phyloP scores from a whole-genome alignment of 2,329 filamentous ascomycete genomes.

The Aspergillus aculeatus region DNA sequence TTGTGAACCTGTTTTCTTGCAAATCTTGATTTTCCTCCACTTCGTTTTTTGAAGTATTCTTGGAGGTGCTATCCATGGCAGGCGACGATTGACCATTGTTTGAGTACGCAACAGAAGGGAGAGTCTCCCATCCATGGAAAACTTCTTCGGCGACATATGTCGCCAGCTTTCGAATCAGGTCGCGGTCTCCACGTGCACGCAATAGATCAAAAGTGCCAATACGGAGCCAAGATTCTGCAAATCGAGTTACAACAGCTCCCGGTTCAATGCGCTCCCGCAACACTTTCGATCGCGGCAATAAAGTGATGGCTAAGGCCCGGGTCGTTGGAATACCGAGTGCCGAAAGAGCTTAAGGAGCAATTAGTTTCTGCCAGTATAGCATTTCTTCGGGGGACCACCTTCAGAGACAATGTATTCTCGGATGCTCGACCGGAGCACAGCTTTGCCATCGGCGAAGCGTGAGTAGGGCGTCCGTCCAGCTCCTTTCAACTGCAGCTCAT shows the following conservation, averaged over 20 bases:
- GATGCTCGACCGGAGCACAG: slow-evolving; percentile 87
- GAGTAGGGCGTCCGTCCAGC: slow-evolving; percentile 93
- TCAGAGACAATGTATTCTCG: slow-evolving; percentile 93
- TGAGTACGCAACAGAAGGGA: slow-evolving; percentile 60
- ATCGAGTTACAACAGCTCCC: slow-evolving; percentile 87
- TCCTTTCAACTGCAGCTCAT: slow-evolving; percentile 92
- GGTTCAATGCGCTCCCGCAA: slow-evolving; percentile 79
- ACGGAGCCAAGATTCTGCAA: slow-evolving; percentile 86
- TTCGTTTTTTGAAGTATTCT: slow-evolving; percentile 56
- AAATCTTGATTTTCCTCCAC: slow-evolving; percentile 66
- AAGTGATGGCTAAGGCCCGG: slow-evolving; percentile 76
- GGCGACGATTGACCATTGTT: slow-evolving; percentile 41
- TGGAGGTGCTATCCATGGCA: slow-evolving; percentile 45
- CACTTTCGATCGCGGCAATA: slow-evolving; percentile 71
- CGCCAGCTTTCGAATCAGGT: slow-evolving; percentile 69
- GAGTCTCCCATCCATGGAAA: slow-evolving; percentile 79
- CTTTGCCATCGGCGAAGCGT: slow-evolving; percentile 92
- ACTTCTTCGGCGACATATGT: slow-evolving; percentile 87
- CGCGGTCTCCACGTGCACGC: slow-evolving; percentile 74
- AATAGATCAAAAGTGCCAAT: slow-evolving; percentile 97
- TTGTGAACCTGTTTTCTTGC: slow-evolving; percentile 80
- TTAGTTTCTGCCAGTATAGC: background rate
- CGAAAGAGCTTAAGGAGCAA: slow-evolving; percentile 56
- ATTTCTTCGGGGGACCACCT: slow-evolving; percentile 41
- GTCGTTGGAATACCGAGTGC: slow-evolving; percentile 84